Percentiles rank a stretch among this genome's conserved stretches.
Evolutionary conservation across 1,284 basidiomycete genomes (phyloP).

Genomic region (Heliocybe sulcata): DNA sequence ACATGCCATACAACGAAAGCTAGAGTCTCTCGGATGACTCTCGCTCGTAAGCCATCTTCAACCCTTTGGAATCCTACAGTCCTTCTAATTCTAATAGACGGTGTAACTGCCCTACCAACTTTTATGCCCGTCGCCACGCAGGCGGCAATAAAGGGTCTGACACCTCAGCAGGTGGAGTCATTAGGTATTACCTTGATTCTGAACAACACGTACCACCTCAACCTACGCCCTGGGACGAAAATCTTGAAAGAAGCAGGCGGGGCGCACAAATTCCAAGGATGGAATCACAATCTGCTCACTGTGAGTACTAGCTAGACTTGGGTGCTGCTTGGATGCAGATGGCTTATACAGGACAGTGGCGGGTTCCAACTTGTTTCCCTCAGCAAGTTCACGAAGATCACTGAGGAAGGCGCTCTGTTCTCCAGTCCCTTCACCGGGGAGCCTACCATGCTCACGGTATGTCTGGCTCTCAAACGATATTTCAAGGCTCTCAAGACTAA

Average conservation of each 20-base stretch:
- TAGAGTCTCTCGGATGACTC: constrained; percentile 22
- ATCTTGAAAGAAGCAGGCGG: constrained; percentile 69
- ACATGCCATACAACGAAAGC: constrained; percentile 24
- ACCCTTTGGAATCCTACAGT: not conserved
- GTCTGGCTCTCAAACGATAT: constrained; percentile 11
- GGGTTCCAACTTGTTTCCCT: constrained; percentile 84
- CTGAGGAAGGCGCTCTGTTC: constrained; percentile 81
- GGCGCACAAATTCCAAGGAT: constrained; percentile 80
- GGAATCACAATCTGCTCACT: constrained; percentile 76
- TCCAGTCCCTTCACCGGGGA: constrained; percentile 77
- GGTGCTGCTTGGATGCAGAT: not conserved
- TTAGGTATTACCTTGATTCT: constrained; percentile 74
- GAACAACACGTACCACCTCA: constrained; percentile 84
- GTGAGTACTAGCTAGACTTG: constrained; percentile 29
- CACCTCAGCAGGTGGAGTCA: constrained; percentile 75
- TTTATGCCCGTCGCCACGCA: constrained; percentile 92
- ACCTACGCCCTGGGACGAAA: constrained; percentile 69
- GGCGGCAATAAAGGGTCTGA: constrained; percentile 81
- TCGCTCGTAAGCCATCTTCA: constrained; percentile 15
- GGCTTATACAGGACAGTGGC: constrained; percentile 59
- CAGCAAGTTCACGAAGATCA: constrained; percentile 77
- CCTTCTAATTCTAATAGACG: constrained; percentile 38
- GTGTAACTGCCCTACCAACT: constrained; percentile 72
- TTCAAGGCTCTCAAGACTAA: not conserved
- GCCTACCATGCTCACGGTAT: constrained; percentile 77